Evolutionary conservation across 2,329 filamentous ascomycete species (phyloP), one percentile per base, ranked within the genome.

Genomic region (Sporothrix humicola): DNA sequence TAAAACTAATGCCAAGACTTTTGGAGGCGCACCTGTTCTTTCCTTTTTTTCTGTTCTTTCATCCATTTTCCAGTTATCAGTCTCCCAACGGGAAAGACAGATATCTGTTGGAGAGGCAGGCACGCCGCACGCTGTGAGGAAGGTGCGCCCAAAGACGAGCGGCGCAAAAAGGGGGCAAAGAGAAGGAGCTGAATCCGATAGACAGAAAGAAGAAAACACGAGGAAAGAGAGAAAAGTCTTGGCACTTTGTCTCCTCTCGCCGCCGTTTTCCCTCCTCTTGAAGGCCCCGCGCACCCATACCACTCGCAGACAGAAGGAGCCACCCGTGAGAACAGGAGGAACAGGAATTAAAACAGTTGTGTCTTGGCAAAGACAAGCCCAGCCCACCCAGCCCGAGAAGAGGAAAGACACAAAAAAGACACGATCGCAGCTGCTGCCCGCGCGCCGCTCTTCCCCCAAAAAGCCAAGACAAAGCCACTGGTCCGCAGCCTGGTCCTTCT

Each of bases 311-410:
- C 9, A n/a, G 66, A 69, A 69, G 50, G 66, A 23, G 66, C 66
- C 66, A 69, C 48, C 37, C 48, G 66, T 69, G 50, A 56, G 50
- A 56, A 69, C 42, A 69, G n/a, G 66, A 69, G 66, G 66, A 69
- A 7, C 63, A 56, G 17, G 66, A 26, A 56, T 31, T 69, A 69
- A 69, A 69, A 69, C 66, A 69, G 17, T 44, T 20, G 56, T 69
- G 66, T 69, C 66, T 69, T 69, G 66, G 66, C 66, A 69, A 66
- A 69, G 66, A 56, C 66, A 69, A 44, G 31, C 46, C 46, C 46
- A 68, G 59, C 10, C 37, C 59, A 46, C 23, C 63, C 46, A 69
- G 46, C 46, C 65, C 46, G 3, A 26, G 23, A 50, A 52, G 65
- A 69, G 46, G 12, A 31, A 52, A 12, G 15, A 69, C n/a, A 46